phyloP scores from a whole-genome alignment of 2,329 filamentous ascomycete species.

The Ceratocystiopsis brevicomis region DNA sequence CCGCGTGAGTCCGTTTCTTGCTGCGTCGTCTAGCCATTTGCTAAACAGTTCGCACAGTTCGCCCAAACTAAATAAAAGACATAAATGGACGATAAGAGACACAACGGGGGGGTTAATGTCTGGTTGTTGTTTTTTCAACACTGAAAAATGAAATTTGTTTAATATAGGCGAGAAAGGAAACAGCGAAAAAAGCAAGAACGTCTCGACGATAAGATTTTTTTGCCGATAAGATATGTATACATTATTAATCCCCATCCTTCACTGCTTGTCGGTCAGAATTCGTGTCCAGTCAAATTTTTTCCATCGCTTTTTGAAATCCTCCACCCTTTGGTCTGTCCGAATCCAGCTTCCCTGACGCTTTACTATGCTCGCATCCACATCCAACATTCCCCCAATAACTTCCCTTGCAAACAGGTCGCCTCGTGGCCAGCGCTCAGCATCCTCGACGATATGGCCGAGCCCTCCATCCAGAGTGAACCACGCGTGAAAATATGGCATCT shows the following conservation, averaged over 20 bases:
- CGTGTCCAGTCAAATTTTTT: slow-evolving; percentile 78
- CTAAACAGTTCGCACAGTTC: no score
- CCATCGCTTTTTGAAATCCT: slow-evolving; percentile 71
- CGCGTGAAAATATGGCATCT: slow-evolving; percentile 96
- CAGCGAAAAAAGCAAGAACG: background rate
- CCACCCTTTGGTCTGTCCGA: slow-evolving; percentile 47
- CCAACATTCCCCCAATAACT: slow-evolving; percentile 80
- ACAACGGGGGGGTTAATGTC: no score
- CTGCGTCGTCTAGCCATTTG: slow-evolving; percentile 60
- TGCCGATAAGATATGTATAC: background rate
- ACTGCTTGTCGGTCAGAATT: slow-evolving; percentile 25
- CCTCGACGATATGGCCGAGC: slow-evolving; percentile 80
- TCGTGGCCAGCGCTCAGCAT: slow-evolving; percentile 65
- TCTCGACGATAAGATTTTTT: slow-evolving; percentile 1
- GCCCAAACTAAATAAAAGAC: no score
- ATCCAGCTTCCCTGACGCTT: slow-evolving; percentile 83
- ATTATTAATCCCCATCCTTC: background rate
- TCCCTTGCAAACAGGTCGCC: slow-evolving; percentile 89
- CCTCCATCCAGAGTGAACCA: slow-evolving; percentile 92
- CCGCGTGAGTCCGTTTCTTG: slow-evolving; percentile 77
- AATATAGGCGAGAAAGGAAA: background rate
- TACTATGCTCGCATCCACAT: slow-evolving; percentile 60
- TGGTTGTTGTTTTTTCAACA: no score
- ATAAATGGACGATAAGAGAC: no score
- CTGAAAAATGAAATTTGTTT: background rate